These are phyloP conservation scores for Nicotiana benthamiana DNA, from an alignment of 257 asterid species.

Conservation along the genomic window DNA sequence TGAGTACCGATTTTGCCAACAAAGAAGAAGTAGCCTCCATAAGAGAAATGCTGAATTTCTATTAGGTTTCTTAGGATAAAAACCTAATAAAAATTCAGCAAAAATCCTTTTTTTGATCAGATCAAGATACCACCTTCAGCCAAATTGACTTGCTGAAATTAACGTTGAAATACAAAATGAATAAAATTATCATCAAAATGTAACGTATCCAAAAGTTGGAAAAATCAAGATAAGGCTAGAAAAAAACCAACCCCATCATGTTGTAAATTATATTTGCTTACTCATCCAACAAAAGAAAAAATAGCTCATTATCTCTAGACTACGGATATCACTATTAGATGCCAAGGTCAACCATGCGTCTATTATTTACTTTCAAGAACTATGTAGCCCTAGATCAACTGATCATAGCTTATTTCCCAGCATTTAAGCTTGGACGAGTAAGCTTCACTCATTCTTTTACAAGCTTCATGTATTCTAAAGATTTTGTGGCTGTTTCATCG, in stretches of 20 bases:
- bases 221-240: not conserved
- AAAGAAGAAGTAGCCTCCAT: not conserved
- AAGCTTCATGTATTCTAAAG: not conserved
- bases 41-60: constrained; percentile 34
- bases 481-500: not conserved
- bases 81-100: constrained; percentile 37
- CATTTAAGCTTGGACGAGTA: not conserved
- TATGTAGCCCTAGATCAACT: not conserved
- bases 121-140: not conserved
- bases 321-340: not conserved
- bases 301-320: not conserved
- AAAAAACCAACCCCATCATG: not conserved
- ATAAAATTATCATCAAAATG: too few species aligned
- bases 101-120: constrained; percentile 11
- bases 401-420: not conserved
- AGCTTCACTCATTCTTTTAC: not conserved
- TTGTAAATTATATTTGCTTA: not conserved
- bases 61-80: constrained; percentile 20
- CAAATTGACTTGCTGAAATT: too few species aligned
- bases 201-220: not conserved
- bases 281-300: not conserved
- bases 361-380: not conserved
- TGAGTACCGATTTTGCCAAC: not conserved
- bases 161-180: too few species aligned
- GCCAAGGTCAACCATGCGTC: not conserved